These are phyloP conservation scores for Adansonia madagascariensis DNA, from an alignment of 441 rosid species.

Conservation along the genomic window DNA sequence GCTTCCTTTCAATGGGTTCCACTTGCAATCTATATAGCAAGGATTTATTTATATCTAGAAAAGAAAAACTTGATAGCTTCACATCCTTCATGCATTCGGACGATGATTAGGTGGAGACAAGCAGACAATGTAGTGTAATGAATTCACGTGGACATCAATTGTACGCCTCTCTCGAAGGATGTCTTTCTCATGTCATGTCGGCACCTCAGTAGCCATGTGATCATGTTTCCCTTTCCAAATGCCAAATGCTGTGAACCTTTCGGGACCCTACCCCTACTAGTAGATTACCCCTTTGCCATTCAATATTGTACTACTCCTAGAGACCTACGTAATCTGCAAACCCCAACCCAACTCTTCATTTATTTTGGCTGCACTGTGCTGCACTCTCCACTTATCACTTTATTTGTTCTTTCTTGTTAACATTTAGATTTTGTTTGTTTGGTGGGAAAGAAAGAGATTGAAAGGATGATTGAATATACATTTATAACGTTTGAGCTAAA, in stretches of 20 bases:
- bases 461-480: not conserved
- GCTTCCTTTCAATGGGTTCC: no score
- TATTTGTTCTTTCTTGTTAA: not conserved
- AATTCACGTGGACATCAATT: conserved; percentile 18
- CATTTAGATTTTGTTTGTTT: not conserved
- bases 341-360: not conserved
- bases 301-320: not conserved
- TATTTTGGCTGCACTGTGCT: not conserved
- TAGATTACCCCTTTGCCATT: not conserved
- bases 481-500: no score
- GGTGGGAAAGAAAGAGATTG: not conserved
- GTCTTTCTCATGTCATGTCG: conserved; percentile 1
- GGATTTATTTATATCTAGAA: no score
- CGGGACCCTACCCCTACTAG: not conserved
- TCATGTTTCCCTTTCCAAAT: not conserved
- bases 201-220: not conserved
- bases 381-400: not conserved
- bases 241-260: not conserved
- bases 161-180: not conserved
- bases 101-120: not conserved
- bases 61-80: no score
- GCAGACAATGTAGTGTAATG: conserved; percentile 7
- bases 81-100: no score
- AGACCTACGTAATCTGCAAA: no score
- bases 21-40: no score